Conservation (phyloP, 2,329 filamentous ascomycete genomes). For the Nothopassalora personata region DNA sequence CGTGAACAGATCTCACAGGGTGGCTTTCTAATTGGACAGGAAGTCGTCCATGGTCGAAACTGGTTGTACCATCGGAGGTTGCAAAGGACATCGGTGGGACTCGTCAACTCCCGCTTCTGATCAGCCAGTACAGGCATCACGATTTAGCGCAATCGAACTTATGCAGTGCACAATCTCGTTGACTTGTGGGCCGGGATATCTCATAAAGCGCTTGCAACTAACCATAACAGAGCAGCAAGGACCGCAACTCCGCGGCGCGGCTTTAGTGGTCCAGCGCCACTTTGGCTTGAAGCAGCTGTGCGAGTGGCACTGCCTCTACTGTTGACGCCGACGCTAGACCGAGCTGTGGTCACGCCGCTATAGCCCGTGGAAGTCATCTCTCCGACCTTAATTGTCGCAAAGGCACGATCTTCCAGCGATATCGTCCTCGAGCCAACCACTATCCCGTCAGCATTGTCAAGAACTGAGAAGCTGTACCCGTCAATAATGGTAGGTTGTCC, state of each 20-base stretch:
- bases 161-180: too few species aligned
- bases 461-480: background rate
- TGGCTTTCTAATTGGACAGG: background rate
- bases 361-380: background rate
- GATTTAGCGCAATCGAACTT: too few species aligned
- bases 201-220: too few species aligned
- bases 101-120: too few species aligned
- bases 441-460: background rate
- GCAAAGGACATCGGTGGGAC: background rate
- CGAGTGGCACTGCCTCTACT: too few species aligned
- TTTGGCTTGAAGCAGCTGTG: too few species aligned
- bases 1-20: background rate
- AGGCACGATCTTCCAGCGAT: background rate
- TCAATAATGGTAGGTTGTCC: background rate
- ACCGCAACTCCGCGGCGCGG: background rate
- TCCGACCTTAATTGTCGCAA: background rate
- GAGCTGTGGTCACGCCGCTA: background rate
- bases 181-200: too few species aligned
- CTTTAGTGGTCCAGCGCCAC: background rate
- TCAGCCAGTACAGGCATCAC: too few species aligned
- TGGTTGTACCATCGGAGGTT: background rate
- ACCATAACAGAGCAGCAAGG: too few species aligned
- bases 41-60: background rate
- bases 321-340: background rate
- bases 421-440: background rate